phyloP scores from a whole-genome alignment of 2,329 filamentous ascomycete species.

The Talaromyces sp. region DNA sequence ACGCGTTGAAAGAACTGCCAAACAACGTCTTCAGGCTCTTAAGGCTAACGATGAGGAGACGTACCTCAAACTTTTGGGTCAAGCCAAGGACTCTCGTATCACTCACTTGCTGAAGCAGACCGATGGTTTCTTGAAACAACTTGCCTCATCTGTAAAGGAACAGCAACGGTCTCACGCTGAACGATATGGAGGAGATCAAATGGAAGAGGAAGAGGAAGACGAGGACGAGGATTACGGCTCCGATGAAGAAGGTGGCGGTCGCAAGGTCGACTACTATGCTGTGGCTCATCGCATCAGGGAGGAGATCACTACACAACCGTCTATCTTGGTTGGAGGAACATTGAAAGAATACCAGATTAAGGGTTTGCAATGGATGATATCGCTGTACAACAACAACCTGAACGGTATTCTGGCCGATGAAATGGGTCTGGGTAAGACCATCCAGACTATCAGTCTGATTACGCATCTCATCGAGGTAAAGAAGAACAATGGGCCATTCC shows the following conservation, averaged over 20 bases:
- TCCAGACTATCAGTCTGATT: conserved; percentile 96
- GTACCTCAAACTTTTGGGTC: conserved; percentile 93
- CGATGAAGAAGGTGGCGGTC: conserved; percentile 53
- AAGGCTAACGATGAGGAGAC: conserved; percentile 99
- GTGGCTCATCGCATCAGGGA: conserved; percentile 95
- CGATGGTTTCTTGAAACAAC: conserved; percentile 92
- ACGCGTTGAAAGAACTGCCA: conserved; percentile 92
- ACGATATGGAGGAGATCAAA: conserved; percentile 64
- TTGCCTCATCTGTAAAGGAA: conserved; percentile 87
- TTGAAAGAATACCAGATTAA: conserved; percentile 98
- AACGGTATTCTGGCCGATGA: conserved; percentile 98
- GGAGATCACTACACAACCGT: conserved; percentile 75
- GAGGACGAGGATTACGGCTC: conserved; percentile 55
- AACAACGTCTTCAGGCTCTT: conserved; percentile 97
- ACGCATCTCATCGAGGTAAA: conserved; percentile 97
- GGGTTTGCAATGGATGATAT: conserved; percentile 99
- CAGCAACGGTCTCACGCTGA: conserved; percentile 82
- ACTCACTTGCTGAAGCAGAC: conserved; percentile 95
- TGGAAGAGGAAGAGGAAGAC: conserved; percentile 61
- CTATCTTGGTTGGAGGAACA: conserved; percentile 81
- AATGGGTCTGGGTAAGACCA: conserved; percentile 99
- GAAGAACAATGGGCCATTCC: conserved; percentile 80
- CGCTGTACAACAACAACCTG: conserved; percentile 98
- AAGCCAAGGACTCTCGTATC: conserved; percentile 98
- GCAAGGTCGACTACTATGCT: conserved; percentile 97